These are phyloP conservation scores for Kregervanrija pseudodelftensis DNA, from an alignment of 805 yeast species.

Conservation along the genomic window DNA sequence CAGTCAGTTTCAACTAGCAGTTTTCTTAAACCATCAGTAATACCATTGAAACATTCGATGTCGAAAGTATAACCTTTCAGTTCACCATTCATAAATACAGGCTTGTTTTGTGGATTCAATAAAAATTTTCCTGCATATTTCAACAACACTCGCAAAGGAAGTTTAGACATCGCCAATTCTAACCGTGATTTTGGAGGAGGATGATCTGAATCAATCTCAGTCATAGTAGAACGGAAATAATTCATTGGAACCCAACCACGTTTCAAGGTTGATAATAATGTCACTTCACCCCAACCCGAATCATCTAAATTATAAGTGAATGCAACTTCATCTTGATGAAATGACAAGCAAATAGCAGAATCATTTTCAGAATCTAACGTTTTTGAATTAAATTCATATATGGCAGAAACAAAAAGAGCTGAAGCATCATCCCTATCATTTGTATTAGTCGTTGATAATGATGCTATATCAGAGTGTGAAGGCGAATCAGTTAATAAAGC, in stretches of 20 bases:
- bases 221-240: slow-evolving; percentile 46
- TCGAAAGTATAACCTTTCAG: slow-evolving; percentile 45
- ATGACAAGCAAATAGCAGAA: slow-evolving; percentile 66
- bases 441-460: neutral
- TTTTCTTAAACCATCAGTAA: slow-evolving; percentile 65
- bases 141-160: slow-evolving; percentile 49
- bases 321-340: slow-evolving; percentile 61
- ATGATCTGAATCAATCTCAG: slow-evolving; percentile 9
- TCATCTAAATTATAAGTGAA: slow-evolving; percentile 74
- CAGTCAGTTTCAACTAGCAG: slow-evolving; percentile 64
- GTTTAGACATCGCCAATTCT: slow-evolving; percentile 33
- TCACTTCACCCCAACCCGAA: slow-evolving; percentile 87
- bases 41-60: slow-evolving; percentile 49
- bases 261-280: slow-evolving; percentile 51
- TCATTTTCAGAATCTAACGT: slow-evolving; percentile 59
- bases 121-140: slow-evolving; percentile 61
- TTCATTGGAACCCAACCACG: slow-evolving; percentile 88
- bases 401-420: slow-evolving; percentile 30
- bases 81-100: slow-evolving; percentile 26
- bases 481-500: neutral
- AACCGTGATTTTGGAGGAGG: slow-evolving; percentile 7
- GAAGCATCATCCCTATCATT: slow-evolving; percentile 26
- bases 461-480: no score
- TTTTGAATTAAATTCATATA: slow-evolving; percentile 29
- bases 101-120: slow-evolving; percentile 52